Evolutionary conservation across 2,329 filamentous ascomycete genomes (phyloP).

Genomic region (Pseudogymnoascus pannorum): DNA sequence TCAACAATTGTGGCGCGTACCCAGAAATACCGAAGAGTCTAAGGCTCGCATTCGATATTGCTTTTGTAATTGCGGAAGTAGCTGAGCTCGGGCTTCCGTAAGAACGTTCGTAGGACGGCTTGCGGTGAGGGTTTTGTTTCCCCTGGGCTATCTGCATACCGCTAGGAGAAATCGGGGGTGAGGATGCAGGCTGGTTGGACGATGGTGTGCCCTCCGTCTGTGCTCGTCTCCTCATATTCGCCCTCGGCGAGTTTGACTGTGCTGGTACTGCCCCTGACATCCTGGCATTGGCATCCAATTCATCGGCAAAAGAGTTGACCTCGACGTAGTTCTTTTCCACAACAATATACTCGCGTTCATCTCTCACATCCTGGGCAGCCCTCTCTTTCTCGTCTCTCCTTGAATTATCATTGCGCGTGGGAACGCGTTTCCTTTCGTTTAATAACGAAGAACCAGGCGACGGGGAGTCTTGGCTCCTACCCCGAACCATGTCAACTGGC

Average conservation of each 20-base stretch:
- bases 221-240: slow-evolving; percentile 63
- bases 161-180: slow-evolving; percentile 54
- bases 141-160: slow-evolving; percentile 68
- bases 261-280: slow-evolving; percentile 33
- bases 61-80: slow-evolving; percentile 88
- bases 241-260: slow-evolving; percentile 42
- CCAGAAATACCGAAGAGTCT: slow-evolving; percentile 62
- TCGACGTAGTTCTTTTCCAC: slow-evolving; percentile 94
- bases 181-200: slow-evolving; percentile 61
- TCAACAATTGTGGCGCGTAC: slow-evolving; percentile 55
- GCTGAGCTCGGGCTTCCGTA: slow-evolving; percentile 66
- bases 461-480: slow-evolving; percentile 27
- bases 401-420: neutral
- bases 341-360: slow-evolving; percentile 90
- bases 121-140: slow-evolving; percentile 59
- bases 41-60: slow-evolving; percentile 83
- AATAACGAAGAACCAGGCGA: slow-evolving; percentile 31
- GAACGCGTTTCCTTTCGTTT: slow-evolving; percentile 31
- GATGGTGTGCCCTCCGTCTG: slow-evolving; percentile 69
- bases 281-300: slow-evolving; percentile 72
- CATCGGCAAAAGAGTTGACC: slow-evolving; percentile 94
- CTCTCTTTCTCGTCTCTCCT: slow-evolving; percentile 53
- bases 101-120: slow-evolving; percentile 73
- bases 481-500: slow-evolving; percentile 11
- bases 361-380: slow-evolving; percentile 77